A percentile compares a stretch with the other conserved stretches of the same genome.
Evolutionary conservation across 1,284 basidiomycete genomes (phyloP).

Genomic region (Ganoderma multipileum): DNA sequence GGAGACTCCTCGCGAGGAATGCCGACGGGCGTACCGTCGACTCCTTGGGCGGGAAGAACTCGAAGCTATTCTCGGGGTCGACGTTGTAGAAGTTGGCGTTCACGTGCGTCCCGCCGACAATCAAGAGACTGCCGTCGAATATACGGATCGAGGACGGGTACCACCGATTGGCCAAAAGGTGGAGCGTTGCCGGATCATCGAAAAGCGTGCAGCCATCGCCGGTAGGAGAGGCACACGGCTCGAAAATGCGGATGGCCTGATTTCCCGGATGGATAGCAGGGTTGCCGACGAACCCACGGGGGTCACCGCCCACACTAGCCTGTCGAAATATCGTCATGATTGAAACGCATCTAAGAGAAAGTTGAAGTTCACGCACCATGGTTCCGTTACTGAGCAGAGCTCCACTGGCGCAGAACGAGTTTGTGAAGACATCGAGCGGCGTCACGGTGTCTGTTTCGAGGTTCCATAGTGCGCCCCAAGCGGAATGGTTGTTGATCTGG

Average conservation of each 20-base stretch:
- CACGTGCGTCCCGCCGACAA: conserved; percentile 74
- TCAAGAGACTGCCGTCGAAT: conserved; percentile 51
- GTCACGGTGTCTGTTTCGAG: conserved; percentile 53
- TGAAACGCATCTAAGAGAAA: neutral
- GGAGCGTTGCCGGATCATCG: conserved; percentile 47
- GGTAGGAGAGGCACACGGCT: conserved; percentile 44
- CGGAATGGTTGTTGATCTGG: conserved; percentile 64
- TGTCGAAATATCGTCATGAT: conserved; percentile 20
- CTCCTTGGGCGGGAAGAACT: conserved; percentile 73
- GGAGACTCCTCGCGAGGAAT: conserved; percentile 61
- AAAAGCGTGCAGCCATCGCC: conserved; percentile 48
- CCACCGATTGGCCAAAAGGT: conserved; percentile 47
- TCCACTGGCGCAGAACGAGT: conserved; percentile 74
- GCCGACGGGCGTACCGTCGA: conserved; percentile 55
- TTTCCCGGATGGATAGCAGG: conserved; percentile 28
- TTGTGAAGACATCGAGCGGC: conserved; percentile 67
- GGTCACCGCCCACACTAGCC: conserved; percentile 53
- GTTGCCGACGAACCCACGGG: conserved; percentile 49
- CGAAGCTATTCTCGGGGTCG: conserved; percentile 72
- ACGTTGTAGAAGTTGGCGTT: conserved; percentile 61
- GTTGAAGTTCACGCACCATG: conserved; percentile 41
- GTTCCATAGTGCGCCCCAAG: conserved; percentile 65
- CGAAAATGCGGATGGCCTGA: conserved; percentile 45
- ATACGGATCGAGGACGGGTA: conserved; percentile 51
- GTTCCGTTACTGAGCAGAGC: conserved; percentile 56